Evolutionary conservation across 306 rosid species (phyloP), one percentile per base, ranked within the genome.

Genomic region (Cicer chorassanicum): DNA sequence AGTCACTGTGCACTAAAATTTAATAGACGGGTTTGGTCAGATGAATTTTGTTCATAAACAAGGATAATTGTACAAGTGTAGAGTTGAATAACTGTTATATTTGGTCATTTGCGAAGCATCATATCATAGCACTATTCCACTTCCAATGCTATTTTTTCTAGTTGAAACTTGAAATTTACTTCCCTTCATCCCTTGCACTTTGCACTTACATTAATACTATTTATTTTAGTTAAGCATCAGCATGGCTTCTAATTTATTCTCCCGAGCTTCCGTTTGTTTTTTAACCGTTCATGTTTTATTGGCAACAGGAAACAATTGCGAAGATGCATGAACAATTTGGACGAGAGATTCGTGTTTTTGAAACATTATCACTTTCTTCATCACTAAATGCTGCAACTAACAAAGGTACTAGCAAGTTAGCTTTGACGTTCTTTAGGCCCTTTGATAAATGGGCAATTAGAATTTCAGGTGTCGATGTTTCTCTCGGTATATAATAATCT

Each of bases 291-390:
- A 13, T 67, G n/a, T 72, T 73, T 45, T 53, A 38, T 4, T 4
- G 80, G 45, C 21, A 62, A 72, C 79, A 92, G 98, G 90, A 81
- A 70, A 84, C 81, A 78, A 77, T 80, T 76, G 83, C 84, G 49
- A 87, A 84, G 50, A 85, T 78, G 62, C 86, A 70, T 68, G 98
- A 87, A 72, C 89, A 82, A 60, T 74, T 76, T 53, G 98, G 96
- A 15, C 89, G 94, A 48, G 96, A 90, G 77, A 86, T 92, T 62
- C 89, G 71, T 43, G 89, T 92, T 6, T 92, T 89, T 78, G 92
- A 92, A 66, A 90, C 96, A 1, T 50, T 72, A 1, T 16, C 90
- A 9, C 73, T 75, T 46, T 86, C 98, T 74, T 78, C 85, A 13
- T 80, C 87, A 6, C 70, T 82, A 53, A 82, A 70, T 69, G 82